A percentile compares a stretch with the other conserved stretches of the same genome.
These are phyloP conservation scores for Ephemerocybe angulata DNA, from an alignment of 768 basidiomycete genomes.

Conservation along the genomic window DNA sequence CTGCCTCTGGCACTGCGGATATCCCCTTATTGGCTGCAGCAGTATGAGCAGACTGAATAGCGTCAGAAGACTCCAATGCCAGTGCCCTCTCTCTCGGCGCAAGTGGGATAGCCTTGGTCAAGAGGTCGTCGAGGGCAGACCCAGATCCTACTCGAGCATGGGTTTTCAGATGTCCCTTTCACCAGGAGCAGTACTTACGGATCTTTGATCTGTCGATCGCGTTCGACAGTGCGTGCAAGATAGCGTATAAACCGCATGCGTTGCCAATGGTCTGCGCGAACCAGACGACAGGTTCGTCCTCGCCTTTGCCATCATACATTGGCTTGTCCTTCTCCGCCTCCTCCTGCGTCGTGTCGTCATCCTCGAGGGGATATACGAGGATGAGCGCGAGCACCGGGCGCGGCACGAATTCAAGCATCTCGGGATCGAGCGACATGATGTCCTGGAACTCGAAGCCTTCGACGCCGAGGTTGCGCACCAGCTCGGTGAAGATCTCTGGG, in stretches of 20 bases:
- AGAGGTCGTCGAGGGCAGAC: conserved; percentile 22
- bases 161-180: neutral
- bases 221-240: conserved; percentile 33
- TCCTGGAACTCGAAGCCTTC: conserved; percentile 28
- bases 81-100: conserved; percentile 25
- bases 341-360: conserved; percentile 19
- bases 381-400: conserved; percentile 30
- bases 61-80: conserved; percentile 26
- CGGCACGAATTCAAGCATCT: conserved; percentile 29
- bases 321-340: conserved; percentile 14
- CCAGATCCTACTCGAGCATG: conserved; percentile 13
- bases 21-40: conserved; percentile 28
- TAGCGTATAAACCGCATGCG: conserved; percentile 35
- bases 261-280: conserved; percentile 36
- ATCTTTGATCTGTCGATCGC: conserved; percentile 16
- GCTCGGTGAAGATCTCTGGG: conserved; percentile 32
- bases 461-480: conserved; percentile 30
- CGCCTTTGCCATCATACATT: conserved; percentile 27
- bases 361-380: conserved; percentile 25
- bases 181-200: conserved; percentile 18
- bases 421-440: conserved; percentile 31
- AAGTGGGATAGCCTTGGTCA: conserved; percentile 21
- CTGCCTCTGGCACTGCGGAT: conserved; percentile 26
- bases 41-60: conserved; percentile 27
- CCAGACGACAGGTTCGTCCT: conserved; percentile 32